Conservation (phyloP, 2,329 filamentous ascomycete species). For the Chaetomiaceae sp. region DNA sequence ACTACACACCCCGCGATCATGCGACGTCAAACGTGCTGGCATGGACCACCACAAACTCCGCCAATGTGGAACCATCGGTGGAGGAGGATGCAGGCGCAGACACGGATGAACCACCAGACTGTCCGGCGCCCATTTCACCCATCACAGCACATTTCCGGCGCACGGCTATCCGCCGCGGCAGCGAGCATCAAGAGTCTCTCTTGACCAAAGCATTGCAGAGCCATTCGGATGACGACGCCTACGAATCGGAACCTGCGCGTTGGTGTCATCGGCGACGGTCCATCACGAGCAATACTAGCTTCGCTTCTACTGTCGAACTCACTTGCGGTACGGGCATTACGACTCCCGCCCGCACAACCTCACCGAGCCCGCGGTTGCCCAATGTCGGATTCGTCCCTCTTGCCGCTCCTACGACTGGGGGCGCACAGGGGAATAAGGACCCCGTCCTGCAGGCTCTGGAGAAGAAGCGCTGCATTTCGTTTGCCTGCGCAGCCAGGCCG, state of each 20-base stretch:
- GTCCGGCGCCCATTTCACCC: conserved; percentile 28
- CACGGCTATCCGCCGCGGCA: conserved; percentile 44
- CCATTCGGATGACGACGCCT: conserved; percentile 54
- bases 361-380: conserved; percentile 80
- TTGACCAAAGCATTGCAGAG: conserved; percentile 78
- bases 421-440: conserved; percentile 40
- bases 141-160: conserved; percentile 42
- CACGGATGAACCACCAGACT: conserved; percentile 83
- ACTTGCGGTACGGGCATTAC: conserved; percentile 93
- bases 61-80: conserved; percentile 40
- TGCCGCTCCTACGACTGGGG: conserved; percentile 23
- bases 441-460: conserved; percentile 59
- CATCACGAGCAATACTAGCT: conserved; percentile 73
- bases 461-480: conserved; percentile 87
- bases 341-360: conserved; percentile 81
- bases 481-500: conserved; percentile 73
- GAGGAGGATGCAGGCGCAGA: conserved; percentile 68
- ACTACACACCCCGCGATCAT: conserved; percentile 35
- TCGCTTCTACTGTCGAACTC: conserved; percentile 80
- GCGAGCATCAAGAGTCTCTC: conserved; percentile 68
- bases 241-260: conserved; percentile 36
- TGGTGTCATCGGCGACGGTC: conserved; percentile 52
- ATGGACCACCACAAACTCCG: conserved; percentile 40
- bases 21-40: conserved; percentile 42
- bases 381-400: conserved; percentile 48